Conservation (phyloP, 495 filamentous ascomycete genomes). For the Darksidea phi region DNA sequence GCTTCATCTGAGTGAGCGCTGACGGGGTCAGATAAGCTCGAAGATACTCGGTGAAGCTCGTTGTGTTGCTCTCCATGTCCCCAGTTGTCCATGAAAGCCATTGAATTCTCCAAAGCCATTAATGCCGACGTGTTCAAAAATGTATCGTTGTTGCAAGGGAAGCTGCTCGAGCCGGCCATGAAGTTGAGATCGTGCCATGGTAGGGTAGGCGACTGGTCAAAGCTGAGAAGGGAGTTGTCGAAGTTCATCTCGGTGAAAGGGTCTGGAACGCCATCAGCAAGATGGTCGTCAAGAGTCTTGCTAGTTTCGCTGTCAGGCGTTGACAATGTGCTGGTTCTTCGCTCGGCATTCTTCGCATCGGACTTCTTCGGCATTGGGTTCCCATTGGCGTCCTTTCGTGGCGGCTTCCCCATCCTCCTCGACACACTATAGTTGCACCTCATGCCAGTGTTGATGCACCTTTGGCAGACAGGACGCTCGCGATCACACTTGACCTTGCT, state of each 20-base stretch:
- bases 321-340: constrained; percentile 14
- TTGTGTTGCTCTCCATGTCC: constrained; percentile 4
- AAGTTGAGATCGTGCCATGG: constrained; percentile 26
- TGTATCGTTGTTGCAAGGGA: neutral
- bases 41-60: constrained; percentile 12
- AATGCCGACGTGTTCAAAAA: constrained; percentile 14
- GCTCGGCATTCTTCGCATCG: constrained; percentile 3
- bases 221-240: constrained; percentile 17
- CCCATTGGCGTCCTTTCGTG: constrained; percentile 22
- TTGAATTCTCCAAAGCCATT: constrained; percentile 16
- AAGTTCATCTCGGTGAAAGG: constrained; percentile 5
- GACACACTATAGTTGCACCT: constrained; percentile 25
- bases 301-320: constrained; percentile 18
- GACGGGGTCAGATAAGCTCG: constrained; percentile 13
- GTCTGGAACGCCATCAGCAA: constrained; percentile 7
- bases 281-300: constrained; percentile 13
- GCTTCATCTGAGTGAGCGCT: constrained; percentile 8
- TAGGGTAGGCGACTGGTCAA: constrained; percentile 13
- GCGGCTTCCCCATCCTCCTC: constrained; percentile 24
- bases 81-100: constrained; percentile 24
- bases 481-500: constrained; percentile 26
- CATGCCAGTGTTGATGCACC: constrained; percentile 25
- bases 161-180: constrained; percentile 11
- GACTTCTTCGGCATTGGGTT: constrained; percentile 19
- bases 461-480: constrained; percentile 25